Evolutionary conservation across 179 eudicot species (phyloP), one percentile per base, ranked within the genome.

Genomic region (Beta macrorhiza): DNA sequence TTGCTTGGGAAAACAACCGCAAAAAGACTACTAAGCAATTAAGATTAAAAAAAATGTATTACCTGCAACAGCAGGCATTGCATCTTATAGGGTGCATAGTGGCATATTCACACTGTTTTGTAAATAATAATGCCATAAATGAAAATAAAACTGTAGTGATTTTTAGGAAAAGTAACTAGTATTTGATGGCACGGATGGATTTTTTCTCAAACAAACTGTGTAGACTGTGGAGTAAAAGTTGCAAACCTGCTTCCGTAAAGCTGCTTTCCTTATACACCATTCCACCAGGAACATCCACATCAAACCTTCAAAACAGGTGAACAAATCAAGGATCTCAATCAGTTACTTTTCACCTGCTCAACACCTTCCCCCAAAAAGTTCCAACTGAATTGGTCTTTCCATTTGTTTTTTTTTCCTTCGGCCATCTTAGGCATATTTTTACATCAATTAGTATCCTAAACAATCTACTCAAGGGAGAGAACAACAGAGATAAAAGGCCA

Each of bases 251-350:
- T 89, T 95, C 97, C 56, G 99, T 92, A 83, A 88, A 92, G 81
- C 90, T 85, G 90, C 99, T 95, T 89, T 95, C 99, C 86, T 93
- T 93, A 75, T 90, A 95, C 49, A 89, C 92, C 57, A 84, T 90
- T 79, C 99, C 97, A 69, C 99, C 99, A 79, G 98, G 95, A 81
- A 95, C 92, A 84, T 95, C 97, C 76, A 95, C 99, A 84, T 95
- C 99, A 87, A 94, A 94, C 90, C 98, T 94, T 85, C 81, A 87
- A 64, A 84, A 72, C 69, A 81, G 62, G 17, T 76, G 70, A 59
- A 74, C 9, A 64, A 68, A 64, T 3, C 11, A 68, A 79, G 29
- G n/a, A 53, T 22, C 13, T 29, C 61, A 62, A 59, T 59, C 55
- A 62, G 45, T 76, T 55, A 56, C 45, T 22, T 47, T 64, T 25